phyloP scores from a whole-genome alignment of 768 basidiomycete genomes.

The Podaxis sp. region DNA sequence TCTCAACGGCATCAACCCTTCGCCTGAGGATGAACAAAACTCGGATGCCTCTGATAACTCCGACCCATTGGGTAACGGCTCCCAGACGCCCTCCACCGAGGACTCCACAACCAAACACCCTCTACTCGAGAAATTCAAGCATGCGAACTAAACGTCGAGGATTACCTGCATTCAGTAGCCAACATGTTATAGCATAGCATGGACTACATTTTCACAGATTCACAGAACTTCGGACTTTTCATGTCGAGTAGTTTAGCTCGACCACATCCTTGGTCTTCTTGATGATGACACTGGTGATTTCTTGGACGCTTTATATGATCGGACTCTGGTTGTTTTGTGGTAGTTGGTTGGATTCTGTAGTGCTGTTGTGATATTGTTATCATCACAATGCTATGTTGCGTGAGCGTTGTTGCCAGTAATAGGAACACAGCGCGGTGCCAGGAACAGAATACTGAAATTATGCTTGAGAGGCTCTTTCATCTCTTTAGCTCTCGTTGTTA shows the following conservation, averaged over 20 bases:
- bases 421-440: too few relatives aligned
- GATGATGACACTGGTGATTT: not conserved
- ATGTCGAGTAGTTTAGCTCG: not conserved
- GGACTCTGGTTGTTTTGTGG: not conserved
- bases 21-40: not conserved
- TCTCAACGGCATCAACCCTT: constrained; percentile 20
- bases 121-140: too few relatives aligned
- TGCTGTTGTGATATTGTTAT: not conserved
- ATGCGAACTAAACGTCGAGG: too few relatives aligned
- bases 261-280: not conserved
- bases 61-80: not conserved
- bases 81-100: not conserved
- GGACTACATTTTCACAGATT: not conserved
- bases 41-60: not conserved
- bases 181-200: not conserved
- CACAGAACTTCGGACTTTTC: not conserved
- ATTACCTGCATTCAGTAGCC: not conserved
- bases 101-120: too few relatives aligned
- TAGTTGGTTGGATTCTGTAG: not conserved
- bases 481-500: too few relatives aligned
- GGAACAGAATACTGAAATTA: too few relatives aligned
- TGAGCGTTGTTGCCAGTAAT: not conserved
- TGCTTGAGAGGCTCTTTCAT: too few relatives aligned
- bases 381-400: not conserved
- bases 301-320: not conserved